A percentile compares a stretch with the other conserved stretches of the same genome.
Conservation (phyloP, 495 filamentous ascomycete species). For the Jackrogersella multiformis region DNA sequence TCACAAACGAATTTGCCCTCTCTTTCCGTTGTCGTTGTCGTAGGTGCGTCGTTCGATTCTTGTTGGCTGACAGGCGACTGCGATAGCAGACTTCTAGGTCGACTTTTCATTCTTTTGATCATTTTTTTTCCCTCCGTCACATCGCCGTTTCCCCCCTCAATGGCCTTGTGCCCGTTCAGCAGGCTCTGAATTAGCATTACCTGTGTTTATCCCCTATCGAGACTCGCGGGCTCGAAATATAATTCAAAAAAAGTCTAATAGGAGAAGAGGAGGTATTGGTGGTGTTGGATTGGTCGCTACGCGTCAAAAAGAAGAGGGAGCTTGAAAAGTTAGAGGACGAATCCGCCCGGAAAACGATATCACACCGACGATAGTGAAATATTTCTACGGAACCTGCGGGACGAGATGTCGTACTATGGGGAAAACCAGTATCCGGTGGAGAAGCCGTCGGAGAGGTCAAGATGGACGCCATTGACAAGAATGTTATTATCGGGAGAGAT, state of each 20-base stretch:
- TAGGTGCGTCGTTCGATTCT: conserved; percentile 53
- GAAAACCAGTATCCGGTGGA: conserved; percentile 45
- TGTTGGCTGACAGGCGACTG: conserved; percentile 57
- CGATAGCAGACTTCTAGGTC: conserved; percentile 53
- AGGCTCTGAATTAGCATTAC: conserved; percentile 62
- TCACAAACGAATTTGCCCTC: conserved; percentile 38
- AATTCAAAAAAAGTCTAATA: conserved; percentile 38
- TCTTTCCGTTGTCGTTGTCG: conserved; percentile 41
- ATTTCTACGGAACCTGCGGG: conserved; percentile 6
- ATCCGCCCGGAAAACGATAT: conserved; percentile 14
- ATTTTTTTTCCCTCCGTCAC: conserved; percentile 36
- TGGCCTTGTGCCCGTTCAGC: conserved; percentile 60
- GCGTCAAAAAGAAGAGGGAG: not conserved
- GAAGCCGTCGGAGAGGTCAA: conserved; percentile 67
- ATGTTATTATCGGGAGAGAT: conserved; percentile 77
- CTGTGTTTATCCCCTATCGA: conserved; percentile 21
- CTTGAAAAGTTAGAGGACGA: conserved; percentile 9
- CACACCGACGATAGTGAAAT: conserved; percentile 5
- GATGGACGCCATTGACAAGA: conserved; percentile 74
- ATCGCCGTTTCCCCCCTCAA: conserved; percentile 40
- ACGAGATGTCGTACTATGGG: conserved; percentile 56
- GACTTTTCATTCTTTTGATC: conserved; percentile 51
- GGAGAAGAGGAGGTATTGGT: conserved; percentile 37
- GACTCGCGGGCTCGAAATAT: conserved; percentile 29
- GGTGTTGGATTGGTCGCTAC: conserved; percentile 29